phyloP scores from a whole-genome alignment of 495 filamentous ascomycete genomes.

The Zalerion maritima region DNA sequence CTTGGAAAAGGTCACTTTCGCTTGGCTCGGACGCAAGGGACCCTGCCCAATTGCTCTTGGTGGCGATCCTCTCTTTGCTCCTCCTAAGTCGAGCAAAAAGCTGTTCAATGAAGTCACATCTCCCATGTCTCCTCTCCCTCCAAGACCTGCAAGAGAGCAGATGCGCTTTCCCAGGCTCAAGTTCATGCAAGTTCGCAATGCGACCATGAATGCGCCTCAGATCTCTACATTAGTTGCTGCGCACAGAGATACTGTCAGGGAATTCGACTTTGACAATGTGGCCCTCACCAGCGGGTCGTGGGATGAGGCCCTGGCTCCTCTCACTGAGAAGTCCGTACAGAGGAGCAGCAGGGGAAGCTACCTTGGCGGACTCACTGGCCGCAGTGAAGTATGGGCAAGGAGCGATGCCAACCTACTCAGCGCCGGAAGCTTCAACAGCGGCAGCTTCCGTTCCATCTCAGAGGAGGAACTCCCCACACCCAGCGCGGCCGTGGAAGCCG shows the following conservation, averaged over 20 bases:
- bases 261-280: slow-evolving; percentile 60
- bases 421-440: slow-evolving; percentile 10
- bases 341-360: slow-evolving; percentile 20
- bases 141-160: slow-evolving; percentile 27
- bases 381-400: slow-evolving; percentile 4
- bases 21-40: slow-evolving; percentile 53
- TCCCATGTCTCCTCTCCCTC: slow-evolving; percentile 34
- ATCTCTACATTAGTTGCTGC: slow-evolving; percentile 42
- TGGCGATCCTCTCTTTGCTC: slow-evolving; percentile 43
- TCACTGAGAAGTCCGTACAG: slow-evolving; percentile 27
- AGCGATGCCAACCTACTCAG: slow-evolving; percentile 13
- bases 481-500: slow-evolving; percentile 29
- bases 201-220: slow-evolving; percentile 49
- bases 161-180: slow-evolving; percentile 43
- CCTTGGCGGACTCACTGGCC: slow-evolving; percentile 9
- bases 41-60: slow-evolving; percentile 52
- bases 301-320: slow-evolving; percentile 58
- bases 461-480: slow-evolving; percentile 14
- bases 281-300: slow-evolving; percentile 49
- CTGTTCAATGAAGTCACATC: slow-evolving; percentile 39
- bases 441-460: slow-evolving; percentile 10
- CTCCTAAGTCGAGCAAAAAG: slow-evolving; percentile 33
- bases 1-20: slow-evolving; percentile 50
- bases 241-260: slow-evolving; percentile 47
- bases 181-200: slow-evolving; percentile 51